Percentiles rank a stretch among this genome's conserved stretches.
Conservation (phyloP, 2,329 filamentous ascomycete genomes). For the Pseudopithomyces chartarum region DNA sequence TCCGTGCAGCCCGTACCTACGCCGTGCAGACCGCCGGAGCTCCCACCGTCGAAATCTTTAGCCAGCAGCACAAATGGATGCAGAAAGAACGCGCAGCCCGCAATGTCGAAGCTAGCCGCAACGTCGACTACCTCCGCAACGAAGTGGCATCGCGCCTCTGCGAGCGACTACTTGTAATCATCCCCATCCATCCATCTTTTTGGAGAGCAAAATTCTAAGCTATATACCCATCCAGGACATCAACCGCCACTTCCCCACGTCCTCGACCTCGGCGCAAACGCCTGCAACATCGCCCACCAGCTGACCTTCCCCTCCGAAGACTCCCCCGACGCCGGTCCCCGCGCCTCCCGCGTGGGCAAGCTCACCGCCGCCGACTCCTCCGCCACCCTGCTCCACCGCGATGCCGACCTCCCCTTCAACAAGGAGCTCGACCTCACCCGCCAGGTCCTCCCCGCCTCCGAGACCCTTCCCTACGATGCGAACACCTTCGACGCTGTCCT, state of each 20-base stretch:
- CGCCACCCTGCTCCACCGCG: conserved; percentile 75
- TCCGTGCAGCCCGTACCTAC: conserved; percentile 59
- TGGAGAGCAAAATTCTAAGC: conserved; percentile 13
- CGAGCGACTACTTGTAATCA: conserved; percentile 76
- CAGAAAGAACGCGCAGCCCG: conserved; percentile 86
- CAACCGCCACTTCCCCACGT: conserved; percentile 84
- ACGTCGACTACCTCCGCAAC: conserved; percentile 91
- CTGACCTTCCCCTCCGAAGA: conserved; percentile 68
- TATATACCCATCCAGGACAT: conserved; percentile 85
- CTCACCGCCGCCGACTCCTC: conserved; percentile 86
- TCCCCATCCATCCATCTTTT: not conserved
- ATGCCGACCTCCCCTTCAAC: conserved; percentile 77
- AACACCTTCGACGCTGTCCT: conserved; percentile 87
- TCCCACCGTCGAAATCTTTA: conserved; percentile 88
- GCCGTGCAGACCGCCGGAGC: conserved; percentile 78
- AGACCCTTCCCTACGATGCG: conserved; percentile 75
- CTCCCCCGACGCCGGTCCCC: conserved; percentile 65
- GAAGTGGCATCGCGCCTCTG: conserved; percentile 85
- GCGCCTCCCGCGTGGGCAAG: conserved; percentile 72
- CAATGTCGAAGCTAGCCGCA: conserved; percentile 71
- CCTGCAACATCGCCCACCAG: conserved; percentile 88
- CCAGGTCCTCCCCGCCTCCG: conserved; percentile 74
- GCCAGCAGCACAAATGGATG: conserved; percentile 81
- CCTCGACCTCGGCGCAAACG: conserved; percentile 92
- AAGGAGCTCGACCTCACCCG: conserved; percentile 72